Conservation (phyloP, 2,329 filamentous ascomycete species). For the Neonectria magnoliae region DNA sequence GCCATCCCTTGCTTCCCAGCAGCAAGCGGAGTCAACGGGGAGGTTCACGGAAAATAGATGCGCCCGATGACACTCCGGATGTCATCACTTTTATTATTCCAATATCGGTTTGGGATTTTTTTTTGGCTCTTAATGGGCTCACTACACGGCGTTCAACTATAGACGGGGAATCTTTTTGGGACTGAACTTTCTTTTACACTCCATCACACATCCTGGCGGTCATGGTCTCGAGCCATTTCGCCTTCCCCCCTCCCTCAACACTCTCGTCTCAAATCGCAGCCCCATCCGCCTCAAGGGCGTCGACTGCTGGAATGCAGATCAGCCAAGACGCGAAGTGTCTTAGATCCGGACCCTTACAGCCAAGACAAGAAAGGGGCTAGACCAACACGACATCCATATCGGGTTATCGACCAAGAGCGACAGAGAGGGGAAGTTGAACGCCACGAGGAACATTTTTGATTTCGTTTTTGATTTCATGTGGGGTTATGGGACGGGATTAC, state of each 20-base stretch:
- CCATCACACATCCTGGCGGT: slow-evolving; percentile 23
- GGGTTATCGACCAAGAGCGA: slow-evolving; percentile 15
- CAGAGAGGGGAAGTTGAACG: slow-evolving; percentile 20
- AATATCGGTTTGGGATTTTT: slow-evolving; percentile 24
- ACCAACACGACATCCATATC: slow-evolving; percentile 12
- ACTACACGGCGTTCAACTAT: slow-evolving; percentile 47
- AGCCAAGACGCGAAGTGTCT: slow-evolving; percentile 45
- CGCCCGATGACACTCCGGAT: slow-evolving; percentile 26
- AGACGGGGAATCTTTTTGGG: slow-evolving; percentile 42
- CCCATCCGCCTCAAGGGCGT: slow-evolving; percentile 36
- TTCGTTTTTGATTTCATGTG: slow-evolving; percentile 27
- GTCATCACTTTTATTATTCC: slow-evolving; percentile 22
- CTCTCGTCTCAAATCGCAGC: slow-evolving; percentile 5
- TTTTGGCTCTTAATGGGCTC: slow-evolving; percentile 28
- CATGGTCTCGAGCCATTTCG: slow-evolving; percentile 8
- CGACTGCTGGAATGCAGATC: slow-evolving; percentile 45
- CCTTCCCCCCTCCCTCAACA: slow-evolving; percentile 22
- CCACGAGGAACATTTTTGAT: slow-evolving; percentile 30
- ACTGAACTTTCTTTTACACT: slow-evolving; percentile 34
- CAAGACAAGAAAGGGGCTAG: slow-evolving; percentile 24
- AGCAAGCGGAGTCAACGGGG: slow-evolving; percentile 44
- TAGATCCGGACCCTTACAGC: slow-evolving; percentile 33
- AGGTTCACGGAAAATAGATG: slow-evolving; percentile 31
- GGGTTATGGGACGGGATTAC: slow-evolving; percentile 36
- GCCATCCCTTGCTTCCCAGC: slow-evolving; percentile 53